Percentiles rank a stretch among this genome's conserved stretches.
Evolutionary conservation across 768 basidiomycete genomes (phyloP).

Genomic region (Russula compacta): DNA sequence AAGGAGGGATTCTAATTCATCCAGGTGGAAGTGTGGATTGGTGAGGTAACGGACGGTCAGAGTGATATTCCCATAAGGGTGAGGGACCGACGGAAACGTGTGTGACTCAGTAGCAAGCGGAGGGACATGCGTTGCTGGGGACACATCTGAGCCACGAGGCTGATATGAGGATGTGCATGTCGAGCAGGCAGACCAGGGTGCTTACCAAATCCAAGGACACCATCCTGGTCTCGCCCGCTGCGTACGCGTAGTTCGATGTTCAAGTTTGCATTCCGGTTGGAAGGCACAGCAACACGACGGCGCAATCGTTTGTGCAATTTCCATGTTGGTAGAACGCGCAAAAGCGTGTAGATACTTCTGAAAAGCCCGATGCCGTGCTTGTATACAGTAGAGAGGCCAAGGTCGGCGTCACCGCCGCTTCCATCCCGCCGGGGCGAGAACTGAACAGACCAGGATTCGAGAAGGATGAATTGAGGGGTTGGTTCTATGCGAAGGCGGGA

Average conservation of each 20-base stretch:
- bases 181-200: background rate
- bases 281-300: constrained; percentile 27
- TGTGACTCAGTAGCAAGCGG: constrained; percentile 45
- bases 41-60: constrained; percentile 58
- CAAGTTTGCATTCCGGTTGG: constrained; percentile 35
- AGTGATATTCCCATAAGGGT: constrained; percentile 56
- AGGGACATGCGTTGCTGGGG: constrained; percentile 32
- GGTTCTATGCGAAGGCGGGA: constrained; percentile 56
- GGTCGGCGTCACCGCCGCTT: constrained; percentile 31
- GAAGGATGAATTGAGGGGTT: constrained; percentile 55
- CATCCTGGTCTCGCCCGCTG: constrained; percentile 20
- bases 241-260: constrained; percentile 40
- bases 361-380: constrained; percentile 80
- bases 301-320: constrained; percentile 56
- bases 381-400: constrained; percentile 69
- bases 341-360: constrained; percentile 62
- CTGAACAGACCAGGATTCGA: constrained; percentile 60
- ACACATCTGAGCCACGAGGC: constrained; percentile 28
- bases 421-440: constrained; percentile 27
- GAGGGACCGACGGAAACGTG: constrained; percentile 56
- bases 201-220: constrained; percentile 35
- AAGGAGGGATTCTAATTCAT: constrained; percentile 67
- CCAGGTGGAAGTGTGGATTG: constrained; percentile 60
- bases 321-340: constrained; percentile 72
- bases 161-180: constrained; percentile 12